Evolutionary conservation across 164 flowering plant genomes (phyloP), one percentile per base, ranked within the genome.

Genomic region (Euptelea pleiosperma): DNA sequence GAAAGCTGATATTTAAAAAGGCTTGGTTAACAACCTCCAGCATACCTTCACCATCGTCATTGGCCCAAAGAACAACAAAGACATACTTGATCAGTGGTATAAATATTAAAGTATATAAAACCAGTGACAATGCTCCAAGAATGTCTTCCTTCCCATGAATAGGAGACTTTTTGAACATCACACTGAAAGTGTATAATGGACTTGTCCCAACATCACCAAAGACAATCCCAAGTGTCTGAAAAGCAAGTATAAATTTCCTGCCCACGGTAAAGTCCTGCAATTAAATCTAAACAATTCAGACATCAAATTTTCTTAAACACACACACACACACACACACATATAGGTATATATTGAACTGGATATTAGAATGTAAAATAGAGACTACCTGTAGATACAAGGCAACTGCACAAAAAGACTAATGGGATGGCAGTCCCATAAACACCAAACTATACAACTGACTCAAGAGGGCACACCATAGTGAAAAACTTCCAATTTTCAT

Each of bases 141-240:
- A 94, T 75, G 66, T 94, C 99, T 73, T 94, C 96, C 66, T 79
- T 48, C 47, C 83, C 90, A 14, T 70, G 74, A 49, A 86, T 86
- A 36, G 96, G 95, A 25, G 88, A 82, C 72, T 88, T 94, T 69
- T 70, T 84, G 60, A 94, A 91, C 95, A 94, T 91, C 65, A 94
- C 97, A 70, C 85, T 82, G 72, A 94, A 94, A 21, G 97, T 82
- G 74, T 94, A 94, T 49, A 94, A 72, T 11, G 97, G 99, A 75
- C 99, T 94, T 57, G 96, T 91, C 62, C 99, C 99, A 69, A 91
- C 94, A 84, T 94, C 99, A 65, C 99, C 99, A 76, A 85, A 94
- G 18, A 94, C 97, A 71, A 94, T 82, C 42, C 96, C 97, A 51
- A 94, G 86, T 10, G 99, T 87, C 76, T 94, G 99, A 61, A 81